Percentiles rank a stretch among this genome's conserved stretches.
These are phyloP conservation scores for Paraphaeosphaeria minitans DNA, from an alignment of 2,329 filamentous ascomycete genomes.

Conservation along the genomic window DNA sequence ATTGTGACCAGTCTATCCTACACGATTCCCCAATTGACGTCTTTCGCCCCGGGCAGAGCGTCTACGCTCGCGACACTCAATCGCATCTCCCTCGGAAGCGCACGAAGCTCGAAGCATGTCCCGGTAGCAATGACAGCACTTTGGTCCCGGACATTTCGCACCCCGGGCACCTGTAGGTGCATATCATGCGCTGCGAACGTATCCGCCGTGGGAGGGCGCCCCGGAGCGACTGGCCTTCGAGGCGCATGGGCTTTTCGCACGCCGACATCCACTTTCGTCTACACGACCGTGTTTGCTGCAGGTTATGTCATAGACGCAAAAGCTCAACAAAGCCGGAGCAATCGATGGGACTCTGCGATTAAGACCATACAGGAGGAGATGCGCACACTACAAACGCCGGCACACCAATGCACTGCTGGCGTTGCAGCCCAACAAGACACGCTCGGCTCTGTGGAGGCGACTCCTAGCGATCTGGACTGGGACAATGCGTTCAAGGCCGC, in stretches of 20 bases:
- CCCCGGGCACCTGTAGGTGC: slow-evolving; percentile 66
- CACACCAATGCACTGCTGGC: background rate
- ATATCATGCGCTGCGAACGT: slow-evolving; percentile 62
- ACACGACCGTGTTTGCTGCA: slow-evolving; percentile 69
- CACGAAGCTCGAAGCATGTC: slow-evolving; percentile 33
- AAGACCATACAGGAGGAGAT: slow-evolving; percentile 55
- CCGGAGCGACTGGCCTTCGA: slow-evolving; percentile 57
- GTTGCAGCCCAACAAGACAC: slow-evolving; percentile 7
- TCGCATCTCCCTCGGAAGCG: slow-evolving; percentile 7
- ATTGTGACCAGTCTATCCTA: background rate
- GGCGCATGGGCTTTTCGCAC: slow-evolving; percentile 59
- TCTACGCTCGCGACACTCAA: slow-evolving; percentile 9
- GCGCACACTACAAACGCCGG: background rate
- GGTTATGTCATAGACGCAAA: slow-evolving; percentile 67
- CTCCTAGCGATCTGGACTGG: slow-evolving; percentile 30
- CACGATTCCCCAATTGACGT: slow-evolving; percentile 10
- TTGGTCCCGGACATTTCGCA: slow-evolving; percentile 70
- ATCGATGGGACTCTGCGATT: slow-evolving; percentile 67
- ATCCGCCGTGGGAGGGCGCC: slow-evolving; percentile 56
- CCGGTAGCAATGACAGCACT: slow-evolving; percentile 66
- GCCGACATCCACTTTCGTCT: slow-evolving; percentile 66
- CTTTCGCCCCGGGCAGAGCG: slow-evolving; percentile 7
- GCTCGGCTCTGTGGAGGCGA: slow-evolving; percentile 20
- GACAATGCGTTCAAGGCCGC: slow-evolving; percentile 18
- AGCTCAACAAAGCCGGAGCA: slow-evolving; percentile 62